Percentiles rank a stretch among this genome's conserved stretches.
These are phyloP conservation scores for Colletotrichum trifolii DNA, from an alignment of 2,329 filamentous ascomycete species.

Conservation along the genomic window DNA sequence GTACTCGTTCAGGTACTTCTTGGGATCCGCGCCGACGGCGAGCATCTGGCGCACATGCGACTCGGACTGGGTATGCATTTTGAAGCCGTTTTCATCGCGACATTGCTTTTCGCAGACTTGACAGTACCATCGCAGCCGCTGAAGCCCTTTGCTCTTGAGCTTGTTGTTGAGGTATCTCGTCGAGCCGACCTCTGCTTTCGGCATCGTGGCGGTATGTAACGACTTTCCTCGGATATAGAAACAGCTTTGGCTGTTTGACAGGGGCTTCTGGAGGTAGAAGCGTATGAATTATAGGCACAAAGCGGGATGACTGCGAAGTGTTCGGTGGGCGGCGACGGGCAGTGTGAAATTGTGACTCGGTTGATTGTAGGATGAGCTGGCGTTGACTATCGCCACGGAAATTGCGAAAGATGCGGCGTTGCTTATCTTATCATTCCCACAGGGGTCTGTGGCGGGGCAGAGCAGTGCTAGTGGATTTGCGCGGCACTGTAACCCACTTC, in stretches of 20 bases:
- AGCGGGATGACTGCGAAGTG: too few relatives aligned
- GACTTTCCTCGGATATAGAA: too few relatives aligned
- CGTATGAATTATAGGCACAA: too few relatives aligned
- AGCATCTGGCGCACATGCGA: conserved; percentile 91
- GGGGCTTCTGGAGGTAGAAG: too few relatives aligned
- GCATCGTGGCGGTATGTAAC: conserved; percentile 69
- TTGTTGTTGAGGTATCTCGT: conserved; percentile 93
- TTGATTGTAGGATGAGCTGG: background rate
- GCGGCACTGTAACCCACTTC: conserved; percentile 26
- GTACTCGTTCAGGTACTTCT: conserved; percentile 85
- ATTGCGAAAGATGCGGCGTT: background rate
- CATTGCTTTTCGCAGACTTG: conserved; percentile 75
- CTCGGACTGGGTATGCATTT: conserved; percentile 87
- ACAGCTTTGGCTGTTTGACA: too few relatives aligned
- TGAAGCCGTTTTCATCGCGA: conserved; percentile 90
- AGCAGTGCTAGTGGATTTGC: conserved; percentile 3
- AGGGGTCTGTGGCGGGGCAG: conserved; percentile 19
- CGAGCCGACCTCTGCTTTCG: conserved; percentile 89
- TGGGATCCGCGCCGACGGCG: conserved; percentile 86
- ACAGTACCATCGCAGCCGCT: conserved; percentile 92
- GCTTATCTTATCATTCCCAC: conserved; percentile 29
- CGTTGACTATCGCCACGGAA: background rate
- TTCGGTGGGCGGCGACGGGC: too few relatives aligned
- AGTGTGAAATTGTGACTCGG: background rate
- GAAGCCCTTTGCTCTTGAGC: conserved; percentile 83